phyloP scores from a whole-genome alignment of 2,329 filamentous ascomycete genomes.

The Chrysoporthe puriensis region DNA sequence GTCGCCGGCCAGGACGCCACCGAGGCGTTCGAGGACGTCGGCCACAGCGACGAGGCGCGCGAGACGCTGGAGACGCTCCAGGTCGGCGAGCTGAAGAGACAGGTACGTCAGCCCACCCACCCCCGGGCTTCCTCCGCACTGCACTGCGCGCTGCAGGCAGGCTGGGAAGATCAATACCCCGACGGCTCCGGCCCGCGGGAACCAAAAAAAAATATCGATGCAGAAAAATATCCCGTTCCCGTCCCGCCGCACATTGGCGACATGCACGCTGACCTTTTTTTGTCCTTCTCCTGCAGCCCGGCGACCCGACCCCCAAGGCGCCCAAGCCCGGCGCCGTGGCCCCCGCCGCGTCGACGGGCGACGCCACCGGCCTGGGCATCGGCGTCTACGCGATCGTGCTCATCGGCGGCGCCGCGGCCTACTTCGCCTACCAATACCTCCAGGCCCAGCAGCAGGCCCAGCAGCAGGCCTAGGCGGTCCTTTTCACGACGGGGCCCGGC shows the following conservation, averaged over 20 bases:
- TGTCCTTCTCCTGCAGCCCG: slow-evolving; percentile 55
- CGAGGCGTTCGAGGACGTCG: slow-evolving; percentile 98
- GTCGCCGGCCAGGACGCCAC: slow-evolving; percentile 95
- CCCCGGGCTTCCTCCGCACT: not conserved
- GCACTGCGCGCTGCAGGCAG: not conserved
- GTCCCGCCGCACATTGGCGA: too few relatives aligned
- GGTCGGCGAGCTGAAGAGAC: slow-evolving; percentile 78
- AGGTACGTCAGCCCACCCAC: slow-evolving; percentile 57
- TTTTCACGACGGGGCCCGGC: not conserved
- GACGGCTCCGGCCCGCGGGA: not conserved
- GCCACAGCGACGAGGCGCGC: slow-evolving; percentile 97
- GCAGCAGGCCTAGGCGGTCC: slow-evolving; percentile 16
- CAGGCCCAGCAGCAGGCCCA: slow-evolving; percentile 55
- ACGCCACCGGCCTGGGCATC: slow-evolving; percentile 67
- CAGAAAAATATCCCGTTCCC: not conserved
- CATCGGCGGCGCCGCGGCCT: slow-evolving; percentile 76
- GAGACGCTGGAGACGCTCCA: slow-evolving; percentile 83
- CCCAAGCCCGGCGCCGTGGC: slow-evolving; percentile 53
- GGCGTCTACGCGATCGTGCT: slow-evolving; percentile 82
- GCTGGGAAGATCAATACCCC: not conserved
- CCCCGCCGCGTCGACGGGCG: slow-evolving; percentile 51
- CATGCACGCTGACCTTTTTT: slow-evolving; percentile 27
- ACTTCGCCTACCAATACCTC: slow-evolving; percentile 83
- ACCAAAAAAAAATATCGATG: not conserved
- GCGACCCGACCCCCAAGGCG: slow-evolving; percentile 76